Conservation (phyloP, 805 yeast species). For the Myxozyma nipponensis region DNA sequence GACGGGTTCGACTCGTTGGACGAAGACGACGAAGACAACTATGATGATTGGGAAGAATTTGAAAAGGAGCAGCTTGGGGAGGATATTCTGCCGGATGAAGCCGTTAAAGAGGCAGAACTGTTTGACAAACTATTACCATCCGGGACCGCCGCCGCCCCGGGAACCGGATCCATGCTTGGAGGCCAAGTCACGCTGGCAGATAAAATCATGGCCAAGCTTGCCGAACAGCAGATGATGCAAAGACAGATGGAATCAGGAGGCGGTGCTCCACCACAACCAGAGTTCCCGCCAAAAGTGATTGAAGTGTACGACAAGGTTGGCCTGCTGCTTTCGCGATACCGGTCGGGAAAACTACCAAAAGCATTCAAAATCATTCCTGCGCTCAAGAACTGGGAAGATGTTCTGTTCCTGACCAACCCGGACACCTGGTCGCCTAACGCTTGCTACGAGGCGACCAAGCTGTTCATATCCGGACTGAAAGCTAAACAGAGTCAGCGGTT, state of each 20-base stretch:
- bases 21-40: constrained; percentile 43
- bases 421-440: constrained; percentile 94
- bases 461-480: constrained; percentile 84
- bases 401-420: constrained; percentile 87
- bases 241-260: constrained; percentile 27
- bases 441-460: constrained; percentile 87
- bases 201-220: constrained; percentile 84
- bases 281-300: constrained; percentile 90
- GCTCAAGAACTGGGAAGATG: constrained; percentile 92
- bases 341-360: constrained; percentile 95
- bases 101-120: constrained; percentile 65
- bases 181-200: constrained; percentile 59
- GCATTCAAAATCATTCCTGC: constrained; percentile 93
- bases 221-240: constrained; percentile 54
- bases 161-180: not conserved
- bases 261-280: constrained; percentile 29
- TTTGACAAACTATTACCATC: constrained; percentile 62
- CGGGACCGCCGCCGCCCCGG: constrained; percentile 27
- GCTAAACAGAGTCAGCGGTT: constrained; percentile 79
- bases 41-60: constrained; percentile 48
- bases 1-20: constrained; percentile 43
- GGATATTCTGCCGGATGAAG: not conserved
- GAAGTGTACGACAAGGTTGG: constrained; percentile 93
- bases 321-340: constrained; percentile 76
- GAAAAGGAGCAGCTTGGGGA: constrained; percentile 41